A percentile compares a stretch with the other conserved stretches of the same genome.
These are phyloP conservation scores for Trypethelium eluteriae DNA, from an alignment of 495 filamentous ascomycete species.

Conservation along the genomic window DNA sequence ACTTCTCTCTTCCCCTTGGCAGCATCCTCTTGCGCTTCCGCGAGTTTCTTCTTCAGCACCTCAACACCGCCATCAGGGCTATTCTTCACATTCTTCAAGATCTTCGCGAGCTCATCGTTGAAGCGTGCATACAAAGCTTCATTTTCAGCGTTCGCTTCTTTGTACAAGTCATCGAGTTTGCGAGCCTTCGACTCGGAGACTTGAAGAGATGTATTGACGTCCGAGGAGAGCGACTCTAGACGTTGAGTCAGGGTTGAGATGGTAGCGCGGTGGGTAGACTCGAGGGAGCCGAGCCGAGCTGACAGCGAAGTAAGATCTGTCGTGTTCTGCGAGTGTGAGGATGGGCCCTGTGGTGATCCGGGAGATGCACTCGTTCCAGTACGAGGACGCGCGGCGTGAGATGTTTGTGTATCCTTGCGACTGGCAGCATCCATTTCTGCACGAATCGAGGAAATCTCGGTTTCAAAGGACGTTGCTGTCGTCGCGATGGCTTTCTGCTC, in stretches of 20 bases:
- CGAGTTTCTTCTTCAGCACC: slow-evolving; percentile 59
- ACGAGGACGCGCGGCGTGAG: slow-evolving; percentile 8
- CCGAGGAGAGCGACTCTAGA: slow-evolving; percentile 53
- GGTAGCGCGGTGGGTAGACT: slow-evolving; percentile 40
- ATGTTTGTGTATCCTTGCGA: slow-evolving; percentile 24
- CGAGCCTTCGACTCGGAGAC: slow-evolving; percentile 69
- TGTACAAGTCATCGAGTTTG: slow-evolving; percentile 81
- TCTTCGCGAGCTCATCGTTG: slow-evolving; percentile 79
- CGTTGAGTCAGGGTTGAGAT: slow-evolving; percentile 54
- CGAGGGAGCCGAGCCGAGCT: slow-evolving; percentile 53
- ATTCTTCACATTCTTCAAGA: slow-evolving; percentile 64
- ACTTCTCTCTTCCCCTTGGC: slow-evolving; percentile 22
- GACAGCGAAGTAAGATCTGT: slow-evolving; percentile 33
- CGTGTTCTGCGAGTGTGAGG: slow-evolving; percentile 17
- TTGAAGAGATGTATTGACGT: slow-evolving; percentile 60
- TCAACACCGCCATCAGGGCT: slow-evolving; percentile 57
- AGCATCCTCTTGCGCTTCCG: slow-evolving; percentile 38
- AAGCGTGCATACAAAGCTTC: slow-evolving; percentile 90
- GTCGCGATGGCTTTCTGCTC: slow-evolving; percentile 67
- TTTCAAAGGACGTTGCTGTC: slow-evolving; percentile 59
- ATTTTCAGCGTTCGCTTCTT: slow-evolving; percentile 84
- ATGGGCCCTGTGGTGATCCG: slow-evolving; percentile 16
- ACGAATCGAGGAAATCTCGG: slow-evolving; percentile 73
- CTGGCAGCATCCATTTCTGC: slow-evolving; percentile 68
- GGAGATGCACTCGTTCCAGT: slow-evolving; percentile 11